These are phyloP conservation scores for Larix sibirica DNA, from an alignment of 83 land plant genomes.

Conservation along the genomic window DNA sequence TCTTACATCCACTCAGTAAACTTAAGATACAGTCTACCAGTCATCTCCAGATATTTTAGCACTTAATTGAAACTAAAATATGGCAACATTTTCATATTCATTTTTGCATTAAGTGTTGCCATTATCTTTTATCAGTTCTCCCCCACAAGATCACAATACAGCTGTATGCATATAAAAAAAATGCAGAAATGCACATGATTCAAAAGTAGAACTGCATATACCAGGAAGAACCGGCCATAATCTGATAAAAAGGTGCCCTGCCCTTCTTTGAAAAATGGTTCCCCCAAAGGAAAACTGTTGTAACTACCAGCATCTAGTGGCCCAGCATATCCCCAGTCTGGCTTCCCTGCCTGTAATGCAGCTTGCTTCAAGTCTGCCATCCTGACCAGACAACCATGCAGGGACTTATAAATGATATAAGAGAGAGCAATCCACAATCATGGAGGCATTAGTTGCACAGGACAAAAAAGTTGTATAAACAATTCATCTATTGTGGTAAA, in stretches of 20 bases:
- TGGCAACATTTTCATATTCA: neutral
- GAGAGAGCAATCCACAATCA: neutral
- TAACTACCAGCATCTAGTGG: slow-evolving; percentile 46
- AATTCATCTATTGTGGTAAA: slow-evolving; percentile 4
- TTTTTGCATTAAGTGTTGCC: neutral
- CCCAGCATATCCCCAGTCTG: slow-evolving; percentile 38
- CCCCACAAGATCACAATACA: neutral
- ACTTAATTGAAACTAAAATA: neutral
- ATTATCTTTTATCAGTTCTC: neutral
- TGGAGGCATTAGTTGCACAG: neutral
- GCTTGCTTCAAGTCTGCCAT: slow-evolving; percentile 39
- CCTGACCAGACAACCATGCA: slow-evolving; percentile 26
- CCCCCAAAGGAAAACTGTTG: slow-evolving; percentile 37
- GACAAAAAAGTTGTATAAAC: neutral
- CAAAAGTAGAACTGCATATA: slow-evolving; percentile 13
- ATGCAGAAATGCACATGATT: neutral
- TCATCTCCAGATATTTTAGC: neutral
- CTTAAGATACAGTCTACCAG: neutral
- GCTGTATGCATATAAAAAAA: neutral
- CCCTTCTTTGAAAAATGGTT: slow-evolving; percentile 35
- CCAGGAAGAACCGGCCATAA: slow-evolving; percentile 46
- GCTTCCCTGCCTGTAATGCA: slow-evolving; percentile 37
- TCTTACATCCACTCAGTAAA: slow-evolving; percentile 7
- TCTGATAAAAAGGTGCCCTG: slow-evolving; percentile 33
- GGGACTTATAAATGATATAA: slow-evolving; percentile 9